phyloP scores from a whole-genome alignment of 805 yeast genomes.

The Wickerhamomyces sydowiorum region DNA sequence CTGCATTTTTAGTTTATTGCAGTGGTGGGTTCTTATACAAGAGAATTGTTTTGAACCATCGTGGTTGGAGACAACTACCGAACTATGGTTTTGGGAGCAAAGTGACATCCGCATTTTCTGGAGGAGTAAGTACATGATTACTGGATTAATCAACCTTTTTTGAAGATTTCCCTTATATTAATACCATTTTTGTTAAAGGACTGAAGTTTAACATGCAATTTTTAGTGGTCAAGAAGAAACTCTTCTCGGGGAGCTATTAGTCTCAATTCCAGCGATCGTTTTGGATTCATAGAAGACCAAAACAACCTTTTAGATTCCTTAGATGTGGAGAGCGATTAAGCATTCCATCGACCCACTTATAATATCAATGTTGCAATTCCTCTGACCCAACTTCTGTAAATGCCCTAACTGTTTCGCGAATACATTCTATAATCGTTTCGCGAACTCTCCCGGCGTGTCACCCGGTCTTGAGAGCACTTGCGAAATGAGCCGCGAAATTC shows the following conservation, averaged over 20 bases:
- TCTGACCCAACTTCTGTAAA: neutral
- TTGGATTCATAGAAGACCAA: slow-evolving; percentile 34
- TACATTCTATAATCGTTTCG: neutral
- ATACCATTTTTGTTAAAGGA: slow-evolving; percentile 1
- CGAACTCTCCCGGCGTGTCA: slow-evolving; percentile 7
- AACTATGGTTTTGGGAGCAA: slow-evolving; percentile 20
- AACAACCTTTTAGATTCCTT: slow-evolving; percentile 34
- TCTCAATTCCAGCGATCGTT: slow-evolving; percentile 23
- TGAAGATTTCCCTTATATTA: slow-evolving; percentile 4
- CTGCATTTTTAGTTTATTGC: slow-evolving; percentile 36
- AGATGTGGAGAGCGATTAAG: slow-evolving; percentile 23
- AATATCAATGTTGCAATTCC: neutral
- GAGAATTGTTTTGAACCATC: slow-evolving; percentile 28
- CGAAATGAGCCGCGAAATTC: no score
- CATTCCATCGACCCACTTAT: neutral
- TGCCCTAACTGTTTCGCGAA: neutral
- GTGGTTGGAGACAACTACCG: slow-evolving; percentile 31
- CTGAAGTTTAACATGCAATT: neutral
- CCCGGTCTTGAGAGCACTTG: no score
- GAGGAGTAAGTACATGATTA: slow-evolving; percentile 18
- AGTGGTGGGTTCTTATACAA: slow-evolving; percentile 35
- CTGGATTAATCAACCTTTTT: neutral
- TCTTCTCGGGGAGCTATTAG: slow-evolving; percentile 12
- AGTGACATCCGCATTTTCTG: slow-evolving; percentile 20
- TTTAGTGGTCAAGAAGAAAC: slow-evolving; percentile 11